A percentile compares a stretch with the other conserved stretches of the same genome.
phyloP scores from a whole-genome alignment of 257 asterid genomes.

The Schizonepeta tenuifolia region DNA sequence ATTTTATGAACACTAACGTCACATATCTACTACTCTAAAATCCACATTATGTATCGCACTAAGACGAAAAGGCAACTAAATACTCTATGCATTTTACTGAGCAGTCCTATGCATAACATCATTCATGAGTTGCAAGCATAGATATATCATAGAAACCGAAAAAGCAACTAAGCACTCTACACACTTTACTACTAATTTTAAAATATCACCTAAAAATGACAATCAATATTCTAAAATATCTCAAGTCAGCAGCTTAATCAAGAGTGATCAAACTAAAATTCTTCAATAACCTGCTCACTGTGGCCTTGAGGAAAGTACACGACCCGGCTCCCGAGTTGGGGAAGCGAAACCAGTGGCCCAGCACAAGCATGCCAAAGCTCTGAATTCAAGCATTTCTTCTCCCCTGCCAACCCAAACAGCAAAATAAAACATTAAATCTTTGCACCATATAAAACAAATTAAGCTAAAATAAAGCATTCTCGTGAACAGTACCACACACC shows the following conservation, averaged over 20 bases:
- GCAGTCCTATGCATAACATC: background rate
- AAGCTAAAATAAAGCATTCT: conserved; percentile 14
- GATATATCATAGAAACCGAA: background rate
- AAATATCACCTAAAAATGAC: background rate
- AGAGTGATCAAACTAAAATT: conserved; percentile 1
- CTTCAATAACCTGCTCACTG: conserved; percentile 72
- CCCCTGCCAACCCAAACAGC: conserved; percentile 50
- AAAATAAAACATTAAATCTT: conserved; percentile 9
- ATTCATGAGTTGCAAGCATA: background rate
- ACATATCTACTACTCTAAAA: background rate
- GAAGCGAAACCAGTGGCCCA: conserved; percentile 92
- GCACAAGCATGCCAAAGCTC: conserved; percentile 99
- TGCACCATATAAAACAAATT: background rate
- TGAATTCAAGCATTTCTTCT: conserved; percentile 90
- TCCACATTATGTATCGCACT: background rate
- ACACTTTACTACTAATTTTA: too few species aligned
- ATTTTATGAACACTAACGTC: background rate
- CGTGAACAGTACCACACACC: background rate
- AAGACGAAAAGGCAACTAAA: background rate
- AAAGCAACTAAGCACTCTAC: background rate
- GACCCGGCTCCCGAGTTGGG: conserved; percentile 83
- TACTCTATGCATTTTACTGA: too few species aligned
- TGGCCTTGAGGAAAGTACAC: conserved; percentile 96
- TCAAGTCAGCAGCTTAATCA: background rate
- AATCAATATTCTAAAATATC: background rate